Percentiles rank a stretch among this genome's conserved stretches.
Conservation (phyloP, 2,329 filamentous ascomycete species). For the Trichoderma semiorbis region DNA sequence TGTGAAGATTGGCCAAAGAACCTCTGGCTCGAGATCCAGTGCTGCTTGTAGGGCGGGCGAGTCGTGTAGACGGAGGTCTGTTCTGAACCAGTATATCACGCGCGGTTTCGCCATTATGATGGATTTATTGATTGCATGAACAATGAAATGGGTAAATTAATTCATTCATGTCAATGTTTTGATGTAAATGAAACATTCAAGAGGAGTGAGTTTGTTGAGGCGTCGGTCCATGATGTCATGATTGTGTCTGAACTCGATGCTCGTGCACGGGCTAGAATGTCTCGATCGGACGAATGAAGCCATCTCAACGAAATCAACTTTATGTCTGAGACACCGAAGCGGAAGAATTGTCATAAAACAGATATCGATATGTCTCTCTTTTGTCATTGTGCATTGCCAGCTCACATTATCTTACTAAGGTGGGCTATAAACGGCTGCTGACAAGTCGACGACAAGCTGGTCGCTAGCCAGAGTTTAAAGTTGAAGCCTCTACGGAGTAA, state of each 20-base stretch:
- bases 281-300: background rate
- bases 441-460: background rate
- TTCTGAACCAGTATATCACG: slow-evolving; percentile 77
- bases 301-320: background rate
- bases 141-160: too few relatives aligned
- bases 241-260: background rate
- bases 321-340: background rate
- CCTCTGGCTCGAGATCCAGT: slow-evolving; percentile 63
- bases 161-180: background rate
- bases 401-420: background rate
- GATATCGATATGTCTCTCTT: background rate
- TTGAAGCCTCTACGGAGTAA: background rate
- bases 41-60: slow-evolving; percentile 71
- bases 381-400: background rate
- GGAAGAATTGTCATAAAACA: background rate
- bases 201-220: slow-evolving; percentile 4
- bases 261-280: background rate
- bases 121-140: too few relatives aligned
- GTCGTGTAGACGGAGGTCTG: slow-evolving; percentile 73
- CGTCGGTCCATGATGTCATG: slow-evolving; percentile 15
- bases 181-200: background rate
- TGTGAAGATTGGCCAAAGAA: slow-evolving; percentile 72
- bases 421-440: background rate
- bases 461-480: background rate
- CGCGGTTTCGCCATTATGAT: slow-evolving; percentile 31